These are phyloP conservation scores for Kwoniella sp. DNA, from an alignment of 768 basidiomycete species.

Conservation along the genomic window DNA sequence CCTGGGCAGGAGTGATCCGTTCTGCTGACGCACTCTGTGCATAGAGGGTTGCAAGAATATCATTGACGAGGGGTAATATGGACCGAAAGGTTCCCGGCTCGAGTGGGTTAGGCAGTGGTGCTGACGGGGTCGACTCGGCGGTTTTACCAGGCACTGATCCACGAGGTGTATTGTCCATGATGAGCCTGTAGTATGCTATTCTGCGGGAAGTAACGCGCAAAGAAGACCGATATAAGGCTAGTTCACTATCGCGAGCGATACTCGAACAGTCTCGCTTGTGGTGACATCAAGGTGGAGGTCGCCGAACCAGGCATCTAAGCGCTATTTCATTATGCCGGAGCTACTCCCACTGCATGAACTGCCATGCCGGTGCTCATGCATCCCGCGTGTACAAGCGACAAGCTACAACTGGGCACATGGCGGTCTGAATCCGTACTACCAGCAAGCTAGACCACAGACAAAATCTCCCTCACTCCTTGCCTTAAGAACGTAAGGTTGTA, in stretches of 20 bases:
- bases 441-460: slow-evolving; percentile 33
- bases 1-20: slow-evolving; percentile 1
- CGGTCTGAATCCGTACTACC: not conserved
- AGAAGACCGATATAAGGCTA: too few species aligned
- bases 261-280: too few species aligned
- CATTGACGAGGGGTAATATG: slow-evolving; percentile 26
- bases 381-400: too few species aligned
- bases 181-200: too few species aligned
- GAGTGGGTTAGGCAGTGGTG: not conserved
- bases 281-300: not conserved
- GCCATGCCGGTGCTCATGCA: too few species aligned
- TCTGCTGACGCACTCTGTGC: slow-evolving; percentile 7
- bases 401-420: too few species aligned
- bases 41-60: slow-evolving; percentile 17
- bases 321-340: not conserved
- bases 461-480: slow-evolving; percentile 45
- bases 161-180: not conserved
- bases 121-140: not conserved
- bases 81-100: slow-evolving; percentile 32
- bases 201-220: too few species aligned
- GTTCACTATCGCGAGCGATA: too few species aligned
- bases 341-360: too few species aligned
- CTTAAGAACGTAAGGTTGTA: slow-evolving; percentile 48
- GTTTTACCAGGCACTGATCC: not conserved
- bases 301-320: not conserved